Evolutionary conservation across 2,329 filamentous ascomycete species (phyloP).

Genomic region (Aspergillus eucalypticola): DNA sequence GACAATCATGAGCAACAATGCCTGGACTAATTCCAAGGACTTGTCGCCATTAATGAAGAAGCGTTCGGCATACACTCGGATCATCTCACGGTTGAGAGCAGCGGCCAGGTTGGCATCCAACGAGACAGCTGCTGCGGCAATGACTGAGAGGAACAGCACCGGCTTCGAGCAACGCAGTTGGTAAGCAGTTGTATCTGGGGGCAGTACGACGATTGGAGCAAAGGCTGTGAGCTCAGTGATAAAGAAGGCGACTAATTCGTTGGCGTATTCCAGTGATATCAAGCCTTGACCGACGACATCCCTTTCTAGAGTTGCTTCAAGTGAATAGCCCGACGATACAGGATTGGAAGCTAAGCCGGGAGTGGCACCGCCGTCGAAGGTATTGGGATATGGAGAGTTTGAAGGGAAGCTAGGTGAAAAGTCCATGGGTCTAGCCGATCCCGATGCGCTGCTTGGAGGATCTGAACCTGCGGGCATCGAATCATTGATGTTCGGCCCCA

Average conservation of each 20-base stretch:
- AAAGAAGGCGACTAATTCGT: slow-evolving; percentile 34
- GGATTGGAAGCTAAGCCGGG: slow-evolving; percentile 24
- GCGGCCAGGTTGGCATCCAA: slow-evolving; percentile 47
- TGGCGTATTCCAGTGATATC: slow-evolving; percentile 33
- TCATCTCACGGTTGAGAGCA: slow-evolving; percentile 50
- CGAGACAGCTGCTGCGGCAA: slow-evolving; percentile 65
- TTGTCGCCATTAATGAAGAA: slow-evolving; percentile 54
- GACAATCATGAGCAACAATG: slow-evolving; percentile 50
- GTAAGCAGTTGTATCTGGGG: slow-evolving; percentile 30
- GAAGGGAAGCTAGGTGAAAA: slow-evolving; percentile 27
- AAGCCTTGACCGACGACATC: slow-evolving; percentile 38
- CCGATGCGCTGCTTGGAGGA: slow-evolving; percentile 22
- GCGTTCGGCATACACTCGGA: slow-evolving; percentile 50
- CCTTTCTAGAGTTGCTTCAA: slow-evolving; percentile 18
- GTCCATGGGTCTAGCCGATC: slow-evolving; percentile 24
- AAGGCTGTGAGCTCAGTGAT: slow-evolving; percentile 32
- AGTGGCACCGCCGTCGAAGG: slow-evolving; percentile 22
- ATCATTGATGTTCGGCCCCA: slow-evolving; percentile 24
- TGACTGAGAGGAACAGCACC: slow-evolving; percentile 68
- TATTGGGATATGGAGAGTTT: slow-evolving; percentile 21
- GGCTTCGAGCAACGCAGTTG: slow-evolving; percentile 52
- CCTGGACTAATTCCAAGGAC: slow-evolving; percentile 54
- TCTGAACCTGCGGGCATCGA: slow-evolving; percentile 23
- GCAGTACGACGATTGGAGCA: slow-evolving; percentile 34
- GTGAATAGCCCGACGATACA: slow-evolving; percentile 19